phyloP scores from a whole-genome alignment of 768 basidiomycete genomes.

The Rhizopogon vinicolor region DNA sequence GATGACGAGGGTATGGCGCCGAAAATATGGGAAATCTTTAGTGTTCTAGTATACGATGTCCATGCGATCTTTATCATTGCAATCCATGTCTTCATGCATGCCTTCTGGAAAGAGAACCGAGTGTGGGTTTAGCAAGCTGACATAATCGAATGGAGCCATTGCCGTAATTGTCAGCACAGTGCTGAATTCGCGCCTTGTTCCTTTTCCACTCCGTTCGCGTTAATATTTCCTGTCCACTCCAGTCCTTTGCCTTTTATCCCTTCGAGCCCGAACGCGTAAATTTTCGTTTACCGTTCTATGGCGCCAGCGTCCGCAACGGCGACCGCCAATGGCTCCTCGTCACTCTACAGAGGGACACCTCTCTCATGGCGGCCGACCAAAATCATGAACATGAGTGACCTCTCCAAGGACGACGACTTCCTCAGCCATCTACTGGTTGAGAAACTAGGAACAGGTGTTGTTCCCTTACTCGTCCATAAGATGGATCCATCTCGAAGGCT shows the following conservation, averaged over 20 bases:
- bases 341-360: conserved; percentile 11
- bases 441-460: conserved; percentile 75
- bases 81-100: conserved; percentile 6
- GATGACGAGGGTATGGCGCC: conserved; percentile 1
- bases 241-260: conserved; percentile 7
- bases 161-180: conserved; percentile 27
- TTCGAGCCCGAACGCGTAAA: conserved; percentile 13
- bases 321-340: conserved; percentile 18
- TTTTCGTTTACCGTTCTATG: conserved; percentile 25
- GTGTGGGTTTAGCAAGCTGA: conserved; percentile 1
- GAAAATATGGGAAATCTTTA: conserved; percentile 7
- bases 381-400: conserved; percentile 88
- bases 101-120: not conserved
- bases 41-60: conserved; percentile 9
- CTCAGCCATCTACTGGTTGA: conserved; percentile 86
- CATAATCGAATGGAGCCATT: conserved; percentile 7
- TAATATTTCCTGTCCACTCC: conserved; percentile 14
- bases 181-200: conserved; percentile 13
- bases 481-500: conserved; percentile 78
- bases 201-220: conserved; percentile 28
- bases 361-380: conserved; percentile 76
- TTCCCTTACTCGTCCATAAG: conserved; percentile 85
- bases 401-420: conserved; percentile 88
- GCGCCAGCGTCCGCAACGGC: conserved; percentile 20
- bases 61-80: conserved; percentile 6